phyloP scores from a whole-genome alignment of 176 grass and related monocot genomes.

The Bromus sterilis region DNA sequence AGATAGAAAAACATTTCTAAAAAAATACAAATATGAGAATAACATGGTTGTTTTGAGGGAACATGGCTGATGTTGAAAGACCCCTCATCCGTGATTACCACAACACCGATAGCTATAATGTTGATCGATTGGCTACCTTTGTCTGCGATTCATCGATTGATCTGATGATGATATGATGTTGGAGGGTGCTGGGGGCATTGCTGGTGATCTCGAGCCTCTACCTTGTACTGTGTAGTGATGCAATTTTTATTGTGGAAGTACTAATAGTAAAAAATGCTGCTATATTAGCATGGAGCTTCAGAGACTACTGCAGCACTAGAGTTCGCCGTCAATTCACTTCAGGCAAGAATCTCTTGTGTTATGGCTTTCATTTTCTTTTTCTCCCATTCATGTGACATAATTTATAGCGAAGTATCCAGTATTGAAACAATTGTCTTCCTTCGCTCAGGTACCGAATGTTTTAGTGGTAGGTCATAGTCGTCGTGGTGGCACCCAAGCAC shows the following conservation, averaged over 20 bases:
- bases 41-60: too few species aligned
- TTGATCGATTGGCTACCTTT: too few species aligned
- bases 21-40: too few species aligned
- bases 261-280: background rate
- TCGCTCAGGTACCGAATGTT: constrained; percentile 66
- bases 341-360: constrained; percentile 33
- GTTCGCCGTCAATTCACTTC: constrained; percentile 65
- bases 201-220: too few species aligned
- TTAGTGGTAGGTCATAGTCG: constrained; percentile 88
- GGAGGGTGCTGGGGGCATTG: too few species aligned
- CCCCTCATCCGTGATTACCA: too few species aligned
- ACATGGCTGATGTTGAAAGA: too few species aligned
- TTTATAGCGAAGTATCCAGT: background rate
- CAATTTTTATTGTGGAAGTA: constrained; percentile 10
- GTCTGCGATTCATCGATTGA: too few species aligned
- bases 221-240: too few species aligned
- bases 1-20: too few species aligned
- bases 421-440: constrained; percentile 8
- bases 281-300: constrained; percentile 62
- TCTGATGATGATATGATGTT: too few species aligned
- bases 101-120: too few species aligned
- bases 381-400: background rate
- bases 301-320: constrained; percentile 96
- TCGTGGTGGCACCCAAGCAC: constrained; percentile 89
- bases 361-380: background rate